Evolutionary conservation across 1,284 basidiomycete genomes (phyloP).

Genomic region (Malassezia globosa): DNA sequence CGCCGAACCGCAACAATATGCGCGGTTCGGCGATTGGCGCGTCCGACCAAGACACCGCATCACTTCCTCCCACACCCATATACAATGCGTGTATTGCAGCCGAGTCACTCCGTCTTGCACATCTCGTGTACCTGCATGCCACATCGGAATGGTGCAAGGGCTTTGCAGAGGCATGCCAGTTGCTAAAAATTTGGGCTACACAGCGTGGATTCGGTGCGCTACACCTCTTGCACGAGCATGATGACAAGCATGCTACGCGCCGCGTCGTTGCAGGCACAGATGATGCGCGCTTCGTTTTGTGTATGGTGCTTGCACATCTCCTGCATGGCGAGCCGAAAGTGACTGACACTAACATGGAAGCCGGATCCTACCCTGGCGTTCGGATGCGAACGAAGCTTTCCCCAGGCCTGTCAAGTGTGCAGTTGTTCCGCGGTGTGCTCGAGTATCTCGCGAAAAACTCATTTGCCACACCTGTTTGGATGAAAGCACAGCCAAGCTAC

Average conservation of each 20-base stretch:
- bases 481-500: slow-evolving; percentile 49
- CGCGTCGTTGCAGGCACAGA: slow-evolving; percentile 40
- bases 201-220: slow-evolving; percentile 61
- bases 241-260: slow-evolving; percentile 18
- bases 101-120: slow-evolving; percentile 57
- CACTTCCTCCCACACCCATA: slow-evolving; percentile 54
- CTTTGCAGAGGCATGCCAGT: slow-evolving; percentile 63
- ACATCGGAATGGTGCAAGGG: slow-evolving; percentile 57
- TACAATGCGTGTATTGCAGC: slow-evolving; percentile 70
- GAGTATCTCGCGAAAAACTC: slow-evolving; percentile 64
- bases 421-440: slow-evolving; percentile 67
- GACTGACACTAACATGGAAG: background rate
- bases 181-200: slow-evolving; percentile 80
- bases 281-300: slow-evolving; percentile 58
- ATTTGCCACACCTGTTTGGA: slow-evolving; percentile 58
- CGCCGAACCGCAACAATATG: slow-evolving; percentile 56
- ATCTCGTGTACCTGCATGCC: slow-evolving; percentile 61
- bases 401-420: slow-evolving; percentile 69
- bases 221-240: slow-evolving; percentile 47
- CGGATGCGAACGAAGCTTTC: slow-evolving; percentile 51
- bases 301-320: slow-evolving; percentile 45
- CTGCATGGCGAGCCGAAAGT: slow-evolving; percentile 44
- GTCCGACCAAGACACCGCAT: slow-evolving; percentile 1
- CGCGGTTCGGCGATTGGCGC: slow-evolving; percentile 21
- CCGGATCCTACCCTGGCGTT: slow-evolving; percentile 48